Percentiles rank a stretch among this genome's conserved stretches.
Evolutionary conservation across 495 filamentous ascomycete species (phyloP).

Genomic region (Barbatosphaeria neglecta): DNA sequence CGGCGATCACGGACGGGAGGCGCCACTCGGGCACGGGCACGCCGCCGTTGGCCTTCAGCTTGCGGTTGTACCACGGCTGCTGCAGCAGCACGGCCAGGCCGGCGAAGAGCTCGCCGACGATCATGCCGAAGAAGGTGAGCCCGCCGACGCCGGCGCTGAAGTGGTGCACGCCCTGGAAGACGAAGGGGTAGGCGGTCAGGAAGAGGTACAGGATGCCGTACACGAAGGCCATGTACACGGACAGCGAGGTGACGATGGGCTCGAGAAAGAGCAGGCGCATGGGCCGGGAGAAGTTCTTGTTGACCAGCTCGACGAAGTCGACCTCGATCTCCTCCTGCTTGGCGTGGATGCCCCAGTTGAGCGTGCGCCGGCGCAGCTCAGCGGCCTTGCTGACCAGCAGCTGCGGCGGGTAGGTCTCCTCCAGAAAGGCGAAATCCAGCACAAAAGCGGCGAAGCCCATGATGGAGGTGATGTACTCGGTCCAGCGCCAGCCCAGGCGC

Average conservation of each 20-base stretch:
- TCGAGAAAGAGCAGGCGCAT: slow-evolving; percentile 69
- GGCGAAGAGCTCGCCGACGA: slow-evolving; percentile 57
- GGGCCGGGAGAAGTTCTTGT: slow-evolving; percentile 76
- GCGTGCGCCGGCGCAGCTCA: slow-evolving; percentile 67
- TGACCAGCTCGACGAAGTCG: slow-evolving; percentile 63
- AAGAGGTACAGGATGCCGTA: slow-evolving; percentile 74
- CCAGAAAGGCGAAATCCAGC: slow-evolving; percentile 59
- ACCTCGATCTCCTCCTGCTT: slow-evolving; percentile 91
- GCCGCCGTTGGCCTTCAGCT: slow-evolving; percentile 60
- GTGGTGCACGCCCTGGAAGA: slow-evolving; percentile 61
- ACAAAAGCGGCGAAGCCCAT: slow-evolving; percentile 67
- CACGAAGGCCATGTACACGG: slow-evolving; percentile 73
- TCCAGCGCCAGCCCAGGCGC: slow-evolving; percentile 76
- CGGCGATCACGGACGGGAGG: slow-evolving; percentile 65
- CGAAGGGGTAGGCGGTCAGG: slow-evolving; percentile 68
- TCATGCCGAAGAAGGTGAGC: slow-evolving; percentile 73
- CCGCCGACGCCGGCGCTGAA: slow-evolving; percentile 58
- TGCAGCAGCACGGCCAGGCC: slow-evolving; percentile 52
- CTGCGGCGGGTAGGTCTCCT: slow-evolving; percentile 76
- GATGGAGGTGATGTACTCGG: slow-evolving; percentile 57
- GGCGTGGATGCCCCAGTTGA: slow-evolving; percentile 89
- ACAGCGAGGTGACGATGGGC: slow-evolving; percentile 64
- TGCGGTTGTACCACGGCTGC: slow-evolving; percentile 56
- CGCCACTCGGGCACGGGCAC: slow-evolving; percentile 79
- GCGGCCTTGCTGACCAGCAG: slow-evolving; percentile 67